Evolutionary conservation across 208 protist genomes (phyloP), one percentile per base, ranked within the genome.

Genomic region (Trypanosoma caninum): DNA sequence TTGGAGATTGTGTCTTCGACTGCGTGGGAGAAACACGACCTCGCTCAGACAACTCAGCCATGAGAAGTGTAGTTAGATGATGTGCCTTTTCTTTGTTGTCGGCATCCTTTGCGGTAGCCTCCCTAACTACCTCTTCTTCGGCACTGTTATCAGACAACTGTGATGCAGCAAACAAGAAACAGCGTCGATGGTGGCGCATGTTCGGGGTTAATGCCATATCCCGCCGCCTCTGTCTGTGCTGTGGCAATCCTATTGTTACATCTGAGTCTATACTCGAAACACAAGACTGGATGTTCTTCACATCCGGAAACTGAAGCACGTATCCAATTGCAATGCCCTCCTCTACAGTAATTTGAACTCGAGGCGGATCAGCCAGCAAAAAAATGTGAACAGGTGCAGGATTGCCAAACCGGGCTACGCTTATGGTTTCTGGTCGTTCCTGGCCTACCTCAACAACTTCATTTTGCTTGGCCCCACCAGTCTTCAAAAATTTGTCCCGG

Each of bases 211-310:
- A 55, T 4, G 83, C 72, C 82, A 94, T 90, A 61, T 74, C 69
- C 18, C 74, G 65, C 4, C 83, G 80, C 5, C 82, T 72, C 9
- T 74, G 73, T 11, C 87, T 81, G 50, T 94, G 82, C 38, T 70
- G 64, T 10, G 79, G 83, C 23, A 84, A 73, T 14, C 87, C 83
- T 44, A 94, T 55, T 2, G 80, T 83, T 27, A 94, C 79, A 58
- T 94, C 87, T 1, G 87, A 83, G 68, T 94, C 87, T 11, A 89
- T 82, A 25, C 76, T 57, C 14, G 83, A 90, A 31, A 94, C 87
- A 34, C 78, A 89, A 23, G 75, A 67, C 64, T 94, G 80, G 37
- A 94, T 94, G 40, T 74, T 53, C 41, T 78, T 51, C 41, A 75
- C 81, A 66, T 80, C 74, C 2, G 87, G 87, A 44, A 94, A 77